Conservation (phyloP, 192 early-diverging fungal genomes). For the Backusella mclennaniae region DNA sequence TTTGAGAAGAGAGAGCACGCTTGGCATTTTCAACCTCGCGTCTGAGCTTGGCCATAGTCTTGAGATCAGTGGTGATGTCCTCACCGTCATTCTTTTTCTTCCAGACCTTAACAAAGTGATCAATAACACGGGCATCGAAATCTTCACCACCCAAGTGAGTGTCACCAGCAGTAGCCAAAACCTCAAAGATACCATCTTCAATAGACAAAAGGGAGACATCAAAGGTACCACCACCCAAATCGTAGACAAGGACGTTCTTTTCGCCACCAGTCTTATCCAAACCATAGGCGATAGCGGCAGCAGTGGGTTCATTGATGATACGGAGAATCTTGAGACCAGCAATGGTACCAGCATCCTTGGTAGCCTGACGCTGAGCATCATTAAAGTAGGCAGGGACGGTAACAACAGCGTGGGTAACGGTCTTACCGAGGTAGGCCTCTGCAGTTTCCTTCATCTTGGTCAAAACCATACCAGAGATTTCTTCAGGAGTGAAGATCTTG, state of each 20-base stretch:
- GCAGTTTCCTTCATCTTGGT: conserved; percentile 90
- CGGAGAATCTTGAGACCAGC: conserved; percentile 81
- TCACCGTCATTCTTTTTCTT: conserved; percentile 80
- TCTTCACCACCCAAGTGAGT: conserved; percentile 99
- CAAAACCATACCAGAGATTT: conserved; percentile 96
- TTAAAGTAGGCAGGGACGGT: conserved; percentile 95
- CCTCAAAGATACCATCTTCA: conserved; percentile 97
- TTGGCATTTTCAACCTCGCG: conserved; percentile 89
- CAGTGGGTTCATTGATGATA: conserved; percentile 96
- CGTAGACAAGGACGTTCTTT: conserved; percentile 93
- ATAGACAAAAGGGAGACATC: conserved; percentile 95
- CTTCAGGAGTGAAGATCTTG: conserved; percentile 86
- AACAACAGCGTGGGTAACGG: conserved; percentile 84
- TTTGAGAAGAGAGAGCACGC: conserved; percentile 87
- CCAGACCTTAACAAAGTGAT: conserved; percentile 85
- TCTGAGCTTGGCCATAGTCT: conserved; percentile 90
- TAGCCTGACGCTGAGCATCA: conserved; percentile 89
- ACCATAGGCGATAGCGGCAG: conserved; percentile 98
- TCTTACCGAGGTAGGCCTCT: conserved; percentile 76
- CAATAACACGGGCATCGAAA: conserved; percentile 96
- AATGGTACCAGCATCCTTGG: conserved; percentile 89
- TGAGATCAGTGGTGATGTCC: conserved; percentile 77
- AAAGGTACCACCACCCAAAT: conserved; percentile 96
- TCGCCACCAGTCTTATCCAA: conserved; percentile 90
- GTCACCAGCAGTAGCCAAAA: conserved; percentile 97